Evolutionary conservation across 2,329 filamentous ascomycete genomes (phyloP).

Genomic region (Aspergillus ustus): DNA sequence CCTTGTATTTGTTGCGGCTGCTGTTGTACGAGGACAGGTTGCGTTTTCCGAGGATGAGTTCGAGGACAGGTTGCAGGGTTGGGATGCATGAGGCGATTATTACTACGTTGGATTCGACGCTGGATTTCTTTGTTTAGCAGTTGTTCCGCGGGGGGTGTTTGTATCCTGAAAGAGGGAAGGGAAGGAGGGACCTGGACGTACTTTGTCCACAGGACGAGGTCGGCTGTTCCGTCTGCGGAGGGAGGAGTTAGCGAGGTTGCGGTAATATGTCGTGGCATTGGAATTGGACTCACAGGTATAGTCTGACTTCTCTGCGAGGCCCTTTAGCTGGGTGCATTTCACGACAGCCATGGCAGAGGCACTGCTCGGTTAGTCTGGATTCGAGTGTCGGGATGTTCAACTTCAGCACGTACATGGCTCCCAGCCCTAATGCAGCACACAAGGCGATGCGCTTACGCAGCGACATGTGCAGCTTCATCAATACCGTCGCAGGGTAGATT

Average conservation of each 20-base stretch:
- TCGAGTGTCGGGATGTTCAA: not conserved
- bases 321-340: slow-evolving; percentile 37
- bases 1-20: slow-evolving; percentile 21
- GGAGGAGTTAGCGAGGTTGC: slow-evolving; percentile 1
- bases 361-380: slow-evolving; percentile 28
- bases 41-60: slow-evolving; percentile 29
- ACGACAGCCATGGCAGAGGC: slow-evolving; percentile 38
- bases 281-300: slow-evolving; percentile 30
- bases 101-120: slow-evolving; percentile 39
- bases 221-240: slow-evolving; percentile 40
- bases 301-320: slow-evolving; percentile 33
- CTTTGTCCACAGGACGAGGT: slow-evolving; percentile 54
- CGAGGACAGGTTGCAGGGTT: slow-evolving; percentile 38
- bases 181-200: slow-evolving; percentile 22
- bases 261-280: too few relatives aligned
- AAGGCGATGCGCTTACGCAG: slow-evolving; percentile 36
- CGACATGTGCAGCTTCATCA: slow-evolving; percentile 39
- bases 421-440: slow-evolving; percentile 35
- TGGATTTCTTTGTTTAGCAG: not conserved
- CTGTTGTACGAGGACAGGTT: slow-evolving; percentile 22
- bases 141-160: too few relatives aligned
- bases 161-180: too few relatives aligned
- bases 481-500: slow-evolving; percentile 36
- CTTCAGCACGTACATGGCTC: slow-evolving; percentile 38
- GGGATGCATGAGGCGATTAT: slow-evolving; percentile 44